These are phyloP conservation scores for Yamadazyma sp. DNA, from an alignment of 1,139 yeast species.

Conservation along the genomic window DNA sequence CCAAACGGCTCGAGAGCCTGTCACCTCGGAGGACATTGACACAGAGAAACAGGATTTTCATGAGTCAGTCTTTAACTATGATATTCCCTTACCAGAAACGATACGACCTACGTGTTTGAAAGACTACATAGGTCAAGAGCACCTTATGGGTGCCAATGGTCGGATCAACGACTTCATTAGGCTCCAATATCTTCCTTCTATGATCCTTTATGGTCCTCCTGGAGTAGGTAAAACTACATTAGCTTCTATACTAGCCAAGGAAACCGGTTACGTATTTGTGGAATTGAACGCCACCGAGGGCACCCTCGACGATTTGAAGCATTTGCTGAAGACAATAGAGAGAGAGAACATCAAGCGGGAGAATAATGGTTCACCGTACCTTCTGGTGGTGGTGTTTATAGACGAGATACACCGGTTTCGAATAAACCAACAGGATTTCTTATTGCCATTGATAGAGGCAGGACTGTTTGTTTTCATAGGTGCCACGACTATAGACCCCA, in stretches of 20 bases:
- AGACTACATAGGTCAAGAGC: conserved; percentile 40
- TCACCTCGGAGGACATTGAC: not conserved
- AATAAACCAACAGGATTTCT: conserved; percentile 43
- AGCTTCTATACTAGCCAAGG: conserved; percentile 37
- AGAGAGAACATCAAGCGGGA: conserved; percentile 25
- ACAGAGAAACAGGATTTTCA: not conserved
- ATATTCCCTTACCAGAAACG: conserved; percentile 9
- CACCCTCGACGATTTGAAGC: conserved; percentile 29
- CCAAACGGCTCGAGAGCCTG: too few species aligned
- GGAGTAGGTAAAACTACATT: conserved; percentile 50
- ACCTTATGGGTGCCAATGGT: conserved; percentile 29
- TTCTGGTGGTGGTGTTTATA: conserved; percentile 38
- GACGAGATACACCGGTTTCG: conserved; percentile 47
- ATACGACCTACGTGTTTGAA: conserved; percentile 25
- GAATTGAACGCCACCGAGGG: conserved; percentile 45
- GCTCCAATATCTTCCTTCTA: conserved; percentile 44
- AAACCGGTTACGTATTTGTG: conserved; percentile 34
- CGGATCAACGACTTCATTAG: conserved; percentile 31
- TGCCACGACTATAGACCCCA: conserved; percentile 42
- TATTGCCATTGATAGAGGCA: conserved; percentile 40
- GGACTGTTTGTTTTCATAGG: conserved; percentile 45
- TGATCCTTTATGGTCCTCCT: conserved; percentile 47
- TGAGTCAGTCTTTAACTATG: not conserved
- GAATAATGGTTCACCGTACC: conserved; percentile 11
- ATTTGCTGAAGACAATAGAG: conserved; percentile 23